phyloP scores from a whole-genome alignment of 345 rosid species.

The Durio zibethinus region DNA sequence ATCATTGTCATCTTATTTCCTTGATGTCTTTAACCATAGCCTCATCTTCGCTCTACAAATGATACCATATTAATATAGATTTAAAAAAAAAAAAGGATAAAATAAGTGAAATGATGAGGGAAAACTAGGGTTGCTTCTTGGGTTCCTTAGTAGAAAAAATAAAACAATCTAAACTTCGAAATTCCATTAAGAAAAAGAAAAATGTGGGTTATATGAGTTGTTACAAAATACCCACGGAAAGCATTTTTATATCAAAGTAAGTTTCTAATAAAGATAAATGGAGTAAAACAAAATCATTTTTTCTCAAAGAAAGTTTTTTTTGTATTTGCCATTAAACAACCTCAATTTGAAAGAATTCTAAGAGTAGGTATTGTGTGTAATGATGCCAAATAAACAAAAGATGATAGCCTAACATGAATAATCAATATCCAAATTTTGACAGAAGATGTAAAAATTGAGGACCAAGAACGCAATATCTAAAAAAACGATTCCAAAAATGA shows the following conservation, averaged over 20 bases:
- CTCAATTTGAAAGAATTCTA: neutral
- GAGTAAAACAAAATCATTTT: neutral
- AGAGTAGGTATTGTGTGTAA: no score
- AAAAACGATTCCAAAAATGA: no score
- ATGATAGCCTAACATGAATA: neutral
- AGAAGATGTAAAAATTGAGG: no score
- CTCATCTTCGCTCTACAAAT: constrained; percentile 39
- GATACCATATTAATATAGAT: neutral
- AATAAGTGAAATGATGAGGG: neutral
- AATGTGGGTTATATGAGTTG: no score
- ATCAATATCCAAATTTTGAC: neutral
- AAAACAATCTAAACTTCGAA: no score
- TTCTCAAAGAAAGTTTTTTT: neutral
- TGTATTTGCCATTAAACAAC: neutral
- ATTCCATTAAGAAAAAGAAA: no score
- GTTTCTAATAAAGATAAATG: neutral
- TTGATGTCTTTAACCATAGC: constrained; percentile 33
- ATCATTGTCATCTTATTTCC: constrained; percentile 78
- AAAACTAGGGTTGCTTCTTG: constrained; percentile 40
- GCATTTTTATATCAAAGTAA: no score
- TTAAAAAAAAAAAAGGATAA: neutral
- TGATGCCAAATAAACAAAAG: neutral
- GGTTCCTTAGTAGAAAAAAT: constrained; percentile 37
- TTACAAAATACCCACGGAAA: no score
- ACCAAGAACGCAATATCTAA: no score